phyloP scores from a whole-genome alignment of 176 grass and related monocot species.

The Lolium rigidum region DNA sequence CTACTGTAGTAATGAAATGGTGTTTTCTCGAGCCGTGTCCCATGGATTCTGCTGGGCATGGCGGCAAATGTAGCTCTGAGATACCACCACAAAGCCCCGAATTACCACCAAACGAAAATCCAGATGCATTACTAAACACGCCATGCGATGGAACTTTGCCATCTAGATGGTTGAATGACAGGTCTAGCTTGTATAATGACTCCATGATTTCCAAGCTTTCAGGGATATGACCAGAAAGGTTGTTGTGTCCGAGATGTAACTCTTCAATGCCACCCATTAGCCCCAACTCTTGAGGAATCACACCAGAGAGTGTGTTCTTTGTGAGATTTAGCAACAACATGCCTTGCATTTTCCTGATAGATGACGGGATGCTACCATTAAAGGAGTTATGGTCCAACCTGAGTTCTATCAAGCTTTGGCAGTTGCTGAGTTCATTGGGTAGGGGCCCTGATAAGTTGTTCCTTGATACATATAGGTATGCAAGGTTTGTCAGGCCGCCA shows the following conservation, averaged over 20 bases:
- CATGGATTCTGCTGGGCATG: not conserved
- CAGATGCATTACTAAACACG: slow-evolving; percentile 46
- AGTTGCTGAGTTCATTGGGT: slow-evolving; percentile 31
- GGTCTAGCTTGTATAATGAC: slow-evolving; percentile 43
- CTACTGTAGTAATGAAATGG: not conserved
- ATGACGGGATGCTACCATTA: slow-evolving; percentile 42
- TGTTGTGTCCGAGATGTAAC: slow-evolving; percentile 56
- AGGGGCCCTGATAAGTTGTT: slow-evolving; percentile 30
- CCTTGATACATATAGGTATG: slow-evolving; percentile 20
- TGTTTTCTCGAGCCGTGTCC: not conserved
- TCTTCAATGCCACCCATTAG: slow-evolving; percentile 40
- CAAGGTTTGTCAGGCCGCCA: slow-evolving; percentile 39
- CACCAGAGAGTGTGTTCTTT: slow-evolving; percentile 50
- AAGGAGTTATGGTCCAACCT: slow-evolving; percentile 51
- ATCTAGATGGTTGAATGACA: slow-evolving; percentile 54
- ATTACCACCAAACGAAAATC: not conserved
- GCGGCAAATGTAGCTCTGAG: not conserved
- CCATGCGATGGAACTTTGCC: slow-evolving; percentile 49
- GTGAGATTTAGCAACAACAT: slow-evolving; percentile 48
- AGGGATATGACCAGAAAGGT: slow-evolving; percentile 60
- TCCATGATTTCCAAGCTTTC: slow-evolving; percentile 23
- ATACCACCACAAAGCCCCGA: not conserved
- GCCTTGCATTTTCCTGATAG: slow-evolving; percentile 47
- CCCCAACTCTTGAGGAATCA: slow-evolving; percentile 52
- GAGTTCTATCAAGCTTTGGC: slow-evolving; percentile 47